Percentiles rank a stretch among this genome's conserved stretches.
phyloP scores from a whole-genome alignment of 2,329 filamentous ascomycete genomes.

The Penicillium polonicum region DNA sequence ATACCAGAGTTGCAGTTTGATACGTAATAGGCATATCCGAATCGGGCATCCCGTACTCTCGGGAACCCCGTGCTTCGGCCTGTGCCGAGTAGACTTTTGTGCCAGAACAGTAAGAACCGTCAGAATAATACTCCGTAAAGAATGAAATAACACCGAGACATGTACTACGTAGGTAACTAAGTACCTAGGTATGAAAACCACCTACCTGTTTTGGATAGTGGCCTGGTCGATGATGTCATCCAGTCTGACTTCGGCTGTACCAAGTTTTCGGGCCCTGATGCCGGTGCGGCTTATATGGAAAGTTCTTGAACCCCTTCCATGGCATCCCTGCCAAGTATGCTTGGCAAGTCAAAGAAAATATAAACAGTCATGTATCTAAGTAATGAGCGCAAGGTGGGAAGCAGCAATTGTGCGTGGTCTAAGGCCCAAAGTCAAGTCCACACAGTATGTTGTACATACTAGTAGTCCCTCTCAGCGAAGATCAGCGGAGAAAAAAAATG shows the following conservation, averaged over 20 bases:
- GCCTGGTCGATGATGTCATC: background rate
- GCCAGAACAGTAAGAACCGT: background rate
- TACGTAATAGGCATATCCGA: background rate
- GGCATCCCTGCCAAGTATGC: background rate
- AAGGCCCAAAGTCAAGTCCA: background rate
- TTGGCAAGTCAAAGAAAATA: background rate
- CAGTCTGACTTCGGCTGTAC: background rate
- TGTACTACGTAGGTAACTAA: background rate
- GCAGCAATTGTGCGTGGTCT: background rate
- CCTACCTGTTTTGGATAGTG: background rate
- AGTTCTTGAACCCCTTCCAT: background rate
- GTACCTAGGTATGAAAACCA: background rate
- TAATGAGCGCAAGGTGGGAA: background rate
- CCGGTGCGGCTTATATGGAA: background rate
- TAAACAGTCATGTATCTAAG: background rate
- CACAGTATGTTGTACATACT: background rate
- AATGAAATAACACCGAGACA: background rate
- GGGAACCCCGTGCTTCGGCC: conserved; percentile 1
- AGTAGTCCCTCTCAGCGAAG: background rate
- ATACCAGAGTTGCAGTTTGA: background rate
- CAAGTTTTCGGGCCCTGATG: background rate
- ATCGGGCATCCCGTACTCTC: conserved; percentile 4
- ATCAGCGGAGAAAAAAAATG: background rate
- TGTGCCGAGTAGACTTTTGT: background rate
- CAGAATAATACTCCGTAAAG: background rate